A percentile compares a stretch with the other conserved stretches of the same genome.
These are phyloP conservation scores for Trypanosoma vivax DNA, from an alignment of 208 protist genomes.

Conservation along the genomic window DNA sequence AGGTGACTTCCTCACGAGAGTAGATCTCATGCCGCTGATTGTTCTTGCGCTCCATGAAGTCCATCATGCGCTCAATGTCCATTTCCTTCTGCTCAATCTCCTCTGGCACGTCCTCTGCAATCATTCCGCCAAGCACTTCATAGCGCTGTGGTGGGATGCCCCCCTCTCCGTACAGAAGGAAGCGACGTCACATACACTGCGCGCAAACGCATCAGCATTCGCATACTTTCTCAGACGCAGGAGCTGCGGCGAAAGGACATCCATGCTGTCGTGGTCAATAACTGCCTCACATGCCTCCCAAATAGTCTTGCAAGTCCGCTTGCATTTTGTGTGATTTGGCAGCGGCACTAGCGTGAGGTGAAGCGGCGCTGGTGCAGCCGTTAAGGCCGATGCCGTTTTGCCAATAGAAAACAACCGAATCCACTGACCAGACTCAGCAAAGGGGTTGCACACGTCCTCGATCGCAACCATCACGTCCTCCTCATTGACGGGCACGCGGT, in stretches of 20 bases:
- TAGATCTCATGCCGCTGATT: slow-evolving; percentile 47
- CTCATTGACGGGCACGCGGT: slow-evolving; percentile 46
- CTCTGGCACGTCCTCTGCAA: slow-evolving; percentile 25
- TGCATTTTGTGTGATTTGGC: slow-evolving; percentile 43
- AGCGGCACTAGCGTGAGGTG: slow-evolving; percentile 8
- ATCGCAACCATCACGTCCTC: slow-evolving; percentile 60
- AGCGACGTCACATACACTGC: slow-evolving; percentile 2
- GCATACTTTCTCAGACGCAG: background rate
- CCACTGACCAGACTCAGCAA: slow-evolving; percentile 60
- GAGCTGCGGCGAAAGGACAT: slow-evolving; percentile 11
- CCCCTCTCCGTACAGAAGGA: slow-evolving; percentile 9
- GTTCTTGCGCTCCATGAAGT: slow-evolving; percentile 41
- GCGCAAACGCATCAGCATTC: slow-evolving; percentile 9
- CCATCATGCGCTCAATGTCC: slow-evolving; percentile 71
- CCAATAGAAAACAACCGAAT: slow-evolving; percentile 27
- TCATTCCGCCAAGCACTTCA: slow-evolving; percentile 3
- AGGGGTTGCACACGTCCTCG: slow-evolving; percentile 66
- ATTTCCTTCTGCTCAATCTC: slow-evolving; percentile 45
- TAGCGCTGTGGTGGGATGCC: slow-evolving; percentile 4
- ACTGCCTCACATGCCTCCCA: slow-evolving; percentile 40
- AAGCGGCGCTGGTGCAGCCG: background rate
- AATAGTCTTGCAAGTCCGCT: slow-evolving; percentile 57
- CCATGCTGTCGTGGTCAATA: slow-evolving; percentile 32
- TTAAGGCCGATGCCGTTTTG: background rate
- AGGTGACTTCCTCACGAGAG: slow-evolving; percentile 48